Conservation (phyloP, 768 basidiomycete genomes). For the Rickenella mellea region DNA sequence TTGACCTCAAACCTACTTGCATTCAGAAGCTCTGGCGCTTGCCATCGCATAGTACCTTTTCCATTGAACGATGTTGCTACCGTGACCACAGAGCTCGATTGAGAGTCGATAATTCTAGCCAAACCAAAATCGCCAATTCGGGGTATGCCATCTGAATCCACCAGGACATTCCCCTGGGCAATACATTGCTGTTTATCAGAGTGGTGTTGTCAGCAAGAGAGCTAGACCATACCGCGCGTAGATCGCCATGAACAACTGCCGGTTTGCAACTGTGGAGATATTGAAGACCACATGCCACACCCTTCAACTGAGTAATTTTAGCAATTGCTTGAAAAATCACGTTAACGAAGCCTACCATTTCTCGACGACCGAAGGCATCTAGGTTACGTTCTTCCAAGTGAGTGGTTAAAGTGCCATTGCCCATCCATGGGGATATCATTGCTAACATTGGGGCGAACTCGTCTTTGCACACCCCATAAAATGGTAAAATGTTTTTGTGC, state of each 20-base stretch:
- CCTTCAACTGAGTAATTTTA: conserved; percentile 28
- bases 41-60: conserved; percentile 8
- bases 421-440: conserved; percentile 59
- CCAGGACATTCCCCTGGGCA: conserved; percentile 44
- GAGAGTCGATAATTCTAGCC: conserved; percentile 41
- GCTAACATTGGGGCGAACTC: conserved; percentile 41
- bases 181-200: neutral
- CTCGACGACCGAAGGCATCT: conserved; percentile 31
- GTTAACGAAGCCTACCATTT: conserved; percentile 28
- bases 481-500: conserved; percentile 43
- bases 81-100: conserved; percentile 15
- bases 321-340: neutral
- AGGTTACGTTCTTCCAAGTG: conserved; percentile 35
- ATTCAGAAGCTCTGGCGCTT: conserved; percentile 47
- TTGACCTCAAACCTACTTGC: conserved; percentile 39
- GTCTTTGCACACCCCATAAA: conserved; percentile 48
- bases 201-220: neutral
- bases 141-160: conserved; percentile 40
- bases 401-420: conserved; percentile 43
- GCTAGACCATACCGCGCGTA: conserved; percentile 40
- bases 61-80: conserved; percentile 8
- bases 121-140: conserved; percentile 57
- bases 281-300: conserved; percentile 46
- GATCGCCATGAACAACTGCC: conserved; percentile 48
- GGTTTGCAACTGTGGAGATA: conserved; percentile 50